Base-by-base conservation (phyloP, 2,329 filamentous ascomycete genomes). In the Nemania sp. region DNA sequence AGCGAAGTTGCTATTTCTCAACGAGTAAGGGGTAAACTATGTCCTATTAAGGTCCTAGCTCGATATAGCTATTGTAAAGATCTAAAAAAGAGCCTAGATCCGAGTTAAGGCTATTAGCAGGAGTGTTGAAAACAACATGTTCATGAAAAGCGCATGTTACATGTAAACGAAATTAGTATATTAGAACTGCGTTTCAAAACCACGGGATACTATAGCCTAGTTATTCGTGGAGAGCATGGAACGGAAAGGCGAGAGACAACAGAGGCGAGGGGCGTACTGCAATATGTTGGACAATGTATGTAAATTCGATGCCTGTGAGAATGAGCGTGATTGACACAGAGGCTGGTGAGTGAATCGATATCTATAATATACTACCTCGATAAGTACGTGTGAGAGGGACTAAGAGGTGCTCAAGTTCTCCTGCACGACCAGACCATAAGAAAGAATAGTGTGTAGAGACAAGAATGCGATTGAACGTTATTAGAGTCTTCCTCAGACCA, bases 211-310 rank as follows among this genome's bases (percentile, higher is more conserved):
- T 11, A 47, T 58, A 38, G 26, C 64, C 57, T 15, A 26, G 51
- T 35, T 70, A 70, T 26, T 70, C 60, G 53, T 74, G 73, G 1
- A 75, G 65, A 2, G 60, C 56, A 15, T 72, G 62, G 62, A 66
- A 72, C 35, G 73, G 64, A 0, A 73, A 32, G 15, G 57, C 51
- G 43, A 75, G 64, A 18, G 72, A 76, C 41, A 75, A 67, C 11
- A 64, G 60, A 18, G 73, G 62, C 1, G 73, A 73, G n/a, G 49
- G 67, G 4, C 70, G 47, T 26, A 70, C 58, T 1, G 53, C 26
- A 27, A 29, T 54, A 62, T 47, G 26, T 5, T 22, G 24, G 20
- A 10, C 1, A 20, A 8, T 22, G 20, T n/a, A 11, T 24, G 43
- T 2, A 47, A 24, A 10, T n/a, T n/a, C n/a, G n/a, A n/a, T n/a